These are phyloP conservation scores for Elongisporangium anandrum DNA, from an alignment of 352 stramenopile species.

Conservation along the genomic window DNA sequence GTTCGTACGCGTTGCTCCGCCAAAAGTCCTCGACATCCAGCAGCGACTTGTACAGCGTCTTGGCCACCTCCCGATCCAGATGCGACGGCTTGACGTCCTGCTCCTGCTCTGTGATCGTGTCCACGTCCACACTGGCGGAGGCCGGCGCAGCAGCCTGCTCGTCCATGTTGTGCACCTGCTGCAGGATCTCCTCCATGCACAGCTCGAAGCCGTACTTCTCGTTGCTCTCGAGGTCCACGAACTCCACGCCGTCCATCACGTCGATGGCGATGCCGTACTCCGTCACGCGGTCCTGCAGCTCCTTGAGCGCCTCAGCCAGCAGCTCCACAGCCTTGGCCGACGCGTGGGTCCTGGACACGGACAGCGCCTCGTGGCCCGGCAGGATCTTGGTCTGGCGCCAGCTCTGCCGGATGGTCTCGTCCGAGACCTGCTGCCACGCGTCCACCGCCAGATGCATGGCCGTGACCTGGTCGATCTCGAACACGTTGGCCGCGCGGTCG, in stretches of 20 bases:
- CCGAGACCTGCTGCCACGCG: slow-evolving; percentile 9
- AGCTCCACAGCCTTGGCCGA: neutral
- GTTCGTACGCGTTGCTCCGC: slow-evolving; percentile 6
- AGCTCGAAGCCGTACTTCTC: neutral
- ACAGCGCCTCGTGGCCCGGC: slow-evolving; percentile 2
- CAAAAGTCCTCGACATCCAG: slow-evolving; percentile 14
- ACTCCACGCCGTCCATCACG: neutral
- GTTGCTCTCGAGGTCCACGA: neutral
- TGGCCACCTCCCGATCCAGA: neutral
- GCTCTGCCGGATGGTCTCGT: slow-evolving; percentile 7
- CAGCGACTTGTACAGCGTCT: slow-evolving; percentile 9
- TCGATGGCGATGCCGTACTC: neutral
- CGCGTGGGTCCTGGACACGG: slow-evolving; percentile 2
- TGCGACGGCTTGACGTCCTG: neutral
- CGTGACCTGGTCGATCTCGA: slow-evolving; percentile 6
- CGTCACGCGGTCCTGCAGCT: slow-evolving; percentile 3
- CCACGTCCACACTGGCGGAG: neutral
- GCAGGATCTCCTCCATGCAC: slow-evolving; percentile 12
- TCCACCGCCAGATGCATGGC: slow-evolving; percentile 10
- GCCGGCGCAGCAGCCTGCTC: slow-evolving; percentile 1
- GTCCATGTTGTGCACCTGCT: too few species aligned
- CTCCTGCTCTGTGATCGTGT: neutral
- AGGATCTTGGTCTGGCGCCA: slow-evolving; percentile 14
- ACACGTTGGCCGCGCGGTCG: neutral
- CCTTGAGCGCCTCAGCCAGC: slow-evolving; percentile 1